These are phyloP conservation scores for Sporisorium graminicola DNA, from an alignment of 1,284 basidiomycete genomes.

Conservation along the genomic window DNA sequence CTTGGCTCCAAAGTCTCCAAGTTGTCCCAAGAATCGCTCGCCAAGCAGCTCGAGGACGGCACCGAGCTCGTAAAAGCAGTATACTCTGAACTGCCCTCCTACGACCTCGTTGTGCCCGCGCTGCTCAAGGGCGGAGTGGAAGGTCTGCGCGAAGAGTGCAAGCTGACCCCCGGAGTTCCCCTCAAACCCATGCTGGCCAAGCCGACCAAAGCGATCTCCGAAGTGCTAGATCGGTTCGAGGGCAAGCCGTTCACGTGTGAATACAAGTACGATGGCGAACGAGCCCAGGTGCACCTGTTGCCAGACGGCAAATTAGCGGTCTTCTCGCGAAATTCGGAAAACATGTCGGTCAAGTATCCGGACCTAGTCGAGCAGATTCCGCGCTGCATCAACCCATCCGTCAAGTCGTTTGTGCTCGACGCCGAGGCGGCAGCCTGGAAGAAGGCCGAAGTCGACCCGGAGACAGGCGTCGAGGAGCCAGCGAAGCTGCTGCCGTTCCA, in stretches of 20 bases:
- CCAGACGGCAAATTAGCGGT: conserved; percentile 75
- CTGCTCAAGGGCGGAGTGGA: conserved; percentile 84
- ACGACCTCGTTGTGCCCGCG: conserved; percentile 93
- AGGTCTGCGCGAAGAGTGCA: conserved; percentile 81
- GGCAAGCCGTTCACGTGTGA: conserved; percentile 96
- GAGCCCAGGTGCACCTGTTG: conserved; percentile 77
- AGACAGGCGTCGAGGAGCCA: conserved; percentile 19
- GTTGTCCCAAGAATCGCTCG: conserved; percentile 78
- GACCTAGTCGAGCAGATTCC: conserved; percentile 95
- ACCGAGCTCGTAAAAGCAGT: conserved; percentile 86
- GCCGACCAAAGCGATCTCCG: conserved; percentile 98
- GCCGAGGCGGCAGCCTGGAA: conserved; percentile 97
- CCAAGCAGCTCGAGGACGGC: conserved; percentile 82
- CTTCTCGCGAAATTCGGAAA: conserved; percentile 97
- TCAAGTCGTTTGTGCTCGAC: conserved; percentile 91
- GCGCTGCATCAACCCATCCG: conserved; percentile 75
- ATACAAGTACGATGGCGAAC: conserved; percentile 99
- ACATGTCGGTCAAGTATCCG: conserved; percentile 99
- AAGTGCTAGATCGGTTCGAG: conserved; percentile 97
- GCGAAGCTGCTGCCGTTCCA: conserved; percentile 92
- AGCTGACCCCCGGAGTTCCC: conserved; percentile 90
- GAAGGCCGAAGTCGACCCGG: conserved; percentile 72
- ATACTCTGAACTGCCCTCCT: conserved; percentile 94
- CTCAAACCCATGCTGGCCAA: conserved; percentile 99
- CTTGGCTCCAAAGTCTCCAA: conserved; percentile 68